Evolutionary conservation across 2,329 filamentous ascomycete species (phyloP), one percentile per base, ranked within the genome.

Genomic region (Aspergillus fischeri): DNA sequence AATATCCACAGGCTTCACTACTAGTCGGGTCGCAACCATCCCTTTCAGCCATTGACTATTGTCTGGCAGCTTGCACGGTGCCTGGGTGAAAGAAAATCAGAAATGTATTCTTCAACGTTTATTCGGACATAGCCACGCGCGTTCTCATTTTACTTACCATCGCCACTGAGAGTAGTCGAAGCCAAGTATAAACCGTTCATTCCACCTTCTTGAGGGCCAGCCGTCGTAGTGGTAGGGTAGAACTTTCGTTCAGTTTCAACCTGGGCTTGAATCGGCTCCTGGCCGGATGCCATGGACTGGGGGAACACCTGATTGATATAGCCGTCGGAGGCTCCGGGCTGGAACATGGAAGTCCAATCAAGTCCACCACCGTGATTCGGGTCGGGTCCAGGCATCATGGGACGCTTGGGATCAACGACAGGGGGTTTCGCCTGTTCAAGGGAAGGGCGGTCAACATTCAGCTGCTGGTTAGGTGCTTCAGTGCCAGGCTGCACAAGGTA

Each of bases 301-400:
- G 81, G 78, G 77, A 83, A 86, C 72, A 82, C 80, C 73, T 78
- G 78, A 77, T 80, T 83, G 79, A 83, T 82, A 77, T 84, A 86
- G 75, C 81, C 79, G 76, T 85, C 80, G 76, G 87, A 84, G 78
- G 84, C 81, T 82, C 86, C 86, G 79, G 86, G 76, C 79, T 87
- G 87, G 80, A 90, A 90, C 85, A 91, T 89, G 73, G 88, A 83
- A 70, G 87, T 83, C 88, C 88, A 91, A 78, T 91, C 88, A 79
- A 88, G 67, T 53, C 77, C 76, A 78, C 79, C 82, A 56, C 70
- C 64, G 56, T 86, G 84, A 74, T 82, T 81, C 75, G 81, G 77
- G 76, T 82, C 83, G 66, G 83, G 82, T 71, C 73, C 75, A 79
- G 83, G 67, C 85, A 90, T 89, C 70, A 83, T 69, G 63, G 74